phyloP scores from a whole-genome alignment of 208 protist genomes.

The Crithidia bombi region DNA sequence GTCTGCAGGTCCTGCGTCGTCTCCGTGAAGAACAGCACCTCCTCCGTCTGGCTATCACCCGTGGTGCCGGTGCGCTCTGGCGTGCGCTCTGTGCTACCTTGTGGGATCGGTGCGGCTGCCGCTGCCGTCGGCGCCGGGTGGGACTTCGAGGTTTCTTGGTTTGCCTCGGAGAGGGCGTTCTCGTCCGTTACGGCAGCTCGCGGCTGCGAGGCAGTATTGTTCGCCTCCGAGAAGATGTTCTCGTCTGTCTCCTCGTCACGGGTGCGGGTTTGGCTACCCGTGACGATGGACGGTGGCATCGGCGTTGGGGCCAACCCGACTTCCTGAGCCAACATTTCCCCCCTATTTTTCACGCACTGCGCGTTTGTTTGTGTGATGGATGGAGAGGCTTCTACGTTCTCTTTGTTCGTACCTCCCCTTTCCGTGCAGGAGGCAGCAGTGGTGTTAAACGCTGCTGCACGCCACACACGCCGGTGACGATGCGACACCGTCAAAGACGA shows the following conservation, averaged over 20 bases:
- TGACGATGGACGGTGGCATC: conserved; percentile 20
- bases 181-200: not conserved
- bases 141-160: not conserved
- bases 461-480: no score
- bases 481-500: not conserved
- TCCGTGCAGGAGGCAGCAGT: no score
- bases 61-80: conserved; percentile 2
- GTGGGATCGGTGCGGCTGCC: not conserved
- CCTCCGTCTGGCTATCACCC: conserved; percentile 1
- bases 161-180: conserved; percentile 1
- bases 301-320: conserved; percentile 3
- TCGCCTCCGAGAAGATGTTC: conserved; percentile 13
- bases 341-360: conserved; percentile 1
- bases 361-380: not conserved
- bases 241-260: conserved; percentile 8
- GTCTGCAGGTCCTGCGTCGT: conserved; percentile 11
- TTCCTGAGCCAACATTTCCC: conserved; percentile 15
- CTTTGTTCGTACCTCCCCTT: no score
- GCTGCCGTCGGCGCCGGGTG: not conserved
- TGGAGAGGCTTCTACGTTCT: no score
- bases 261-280: not conserved
- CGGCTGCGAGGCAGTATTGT: conserved; percentile 10
- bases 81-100: not conserved
- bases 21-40: conserved; percentile 15
- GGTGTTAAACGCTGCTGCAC: no score